Conservation (phyloP, 148 eudicot genomes). For the Tetragonia tetragonoides region DNA sequence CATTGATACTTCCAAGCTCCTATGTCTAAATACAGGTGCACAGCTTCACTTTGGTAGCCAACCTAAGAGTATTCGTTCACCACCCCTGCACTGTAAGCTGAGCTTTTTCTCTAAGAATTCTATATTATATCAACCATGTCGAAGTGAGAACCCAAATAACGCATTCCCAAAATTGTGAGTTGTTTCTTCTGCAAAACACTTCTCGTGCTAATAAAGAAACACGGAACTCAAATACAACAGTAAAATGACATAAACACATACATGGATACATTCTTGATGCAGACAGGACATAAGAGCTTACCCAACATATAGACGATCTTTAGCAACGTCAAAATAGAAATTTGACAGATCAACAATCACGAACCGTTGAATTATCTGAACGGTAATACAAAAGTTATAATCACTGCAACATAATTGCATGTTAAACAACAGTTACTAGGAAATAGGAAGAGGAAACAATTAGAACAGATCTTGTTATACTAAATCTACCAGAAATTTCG, state of each 20-base stretch:
- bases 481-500: too few species aligned
- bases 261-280: background rate
- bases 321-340: constrained; percentile 92
- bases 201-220: background rate
- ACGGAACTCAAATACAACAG: background rate
- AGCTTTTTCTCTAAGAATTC: too few species aligned
- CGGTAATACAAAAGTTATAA: constrained; percentile 17
- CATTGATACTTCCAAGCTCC: too few species aligned
- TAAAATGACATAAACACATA: constrained; percentile 5
- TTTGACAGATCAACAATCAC: constrained; percentile 96
- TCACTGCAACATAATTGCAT: background rate
- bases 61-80: too few species aligned
- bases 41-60: too few species aligned
- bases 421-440: background rate
- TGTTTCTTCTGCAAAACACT: background rate
- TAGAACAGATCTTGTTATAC: too few species aligned
- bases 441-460: too few species aligned
- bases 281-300: constrained; percentile 28
- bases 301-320: constrained; percentile 97
- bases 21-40: too few species aligned
- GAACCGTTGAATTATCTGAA: constrained; percentile 86
- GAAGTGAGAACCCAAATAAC: too few species aligned
- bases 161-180: background rate
- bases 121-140: too few species aligned
- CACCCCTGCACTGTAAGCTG: too few species aligned